Evolutionary conservation across 140 eudicot species (phyloP).

Genomic region (Erigeron philadelphicus): DNA sequence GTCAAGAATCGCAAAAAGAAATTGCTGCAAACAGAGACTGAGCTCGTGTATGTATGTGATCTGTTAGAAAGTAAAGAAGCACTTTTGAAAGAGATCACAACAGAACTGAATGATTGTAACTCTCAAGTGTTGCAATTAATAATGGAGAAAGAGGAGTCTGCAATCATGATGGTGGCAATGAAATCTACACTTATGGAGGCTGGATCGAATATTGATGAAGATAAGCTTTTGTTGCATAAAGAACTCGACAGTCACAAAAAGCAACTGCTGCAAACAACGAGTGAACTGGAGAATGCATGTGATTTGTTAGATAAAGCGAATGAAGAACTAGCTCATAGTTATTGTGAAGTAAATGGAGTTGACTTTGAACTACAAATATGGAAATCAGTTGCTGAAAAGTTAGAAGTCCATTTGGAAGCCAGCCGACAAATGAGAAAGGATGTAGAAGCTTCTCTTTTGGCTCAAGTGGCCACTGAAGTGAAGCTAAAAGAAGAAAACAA

Average conservation of each 20-base stretch:
- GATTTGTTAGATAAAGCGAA: constrained; percentile 48
- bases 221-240: constrained; percentile 34
- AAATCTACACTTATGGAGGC: constrained; percentile 47
- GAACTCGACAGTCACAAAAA: constrained; percentile 38
- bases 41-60: background rate
- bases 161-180: constrained; percentile 47
- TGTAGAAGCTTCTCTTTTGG: constrained; percentile 64
- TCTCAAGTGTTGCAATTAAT: constrained; percentile 29
- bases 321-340: constrained; percentile 49
- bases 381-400: constrained; percentile 58
- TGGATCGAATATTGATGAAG: constrained; percentile 29
- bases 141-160: constrained; percentile 54
- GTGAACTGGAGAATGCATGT: constrained; percentile 33
- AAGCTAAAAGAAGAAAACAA: constrained; percentile 61
- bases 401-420: constrained; percentile 45
- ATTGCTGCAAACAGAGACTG: background rate
- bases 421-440: constrained; percentile 45
- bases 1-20: background rate
- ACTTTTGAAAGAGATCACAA: constrained; percentile 34
- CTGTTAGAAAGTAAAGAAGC: constrained; percentile 35
- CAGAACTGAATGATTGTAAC: constrained; percentile 8
- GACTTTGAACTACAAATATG: constrained; percentile 70
- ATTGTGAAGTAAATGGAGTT: constrained; percentile 52
- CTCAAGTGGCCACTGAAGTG: constrained; percentile 63
- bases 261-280: constrained; percentile 36